Evolutionary conservation across 345 rosid species (phyloP), one percentile per base, ranked within the genome.

Genomic region (Abelmoschus esculentus): DNA sequence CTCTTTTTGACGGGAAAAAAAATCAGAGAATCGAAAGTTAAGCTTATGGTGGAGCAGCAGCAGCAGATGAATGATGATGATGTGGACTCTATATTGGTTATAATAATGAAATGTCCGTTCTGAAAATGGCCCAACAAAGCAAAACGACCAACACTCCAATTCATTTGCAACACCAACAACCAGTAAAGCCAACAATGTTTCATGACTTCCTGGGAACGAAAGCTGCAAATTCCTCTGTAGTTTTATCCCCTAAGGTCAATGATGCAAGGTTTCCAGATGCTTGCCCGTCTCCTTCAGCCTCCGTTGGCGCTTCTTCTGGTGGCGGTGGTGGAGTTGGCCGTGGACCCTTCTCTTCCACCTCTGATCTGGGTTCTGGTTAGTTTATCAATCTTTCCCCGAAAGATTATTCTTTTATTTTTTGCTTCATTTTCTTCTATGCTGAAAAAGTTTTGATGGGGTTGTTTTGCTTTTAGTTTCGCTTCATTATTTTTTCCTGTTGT

Each of bases 191-290:
- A 7, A 81, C 92, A 74, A 83, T 85, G 88, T 87, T 93, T 50
- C 96, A 91, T 73, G 98, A 93, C 78, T 93, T 93, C 69, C 79
- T 93, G 70, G 96, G 98, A 71, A 76, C 80, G 79, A 93, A 87
- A 78, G 46, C 75, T 49, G 14, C 79, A 7, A 74, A 82, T 77
- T 77, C 86, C 34, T 69, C 87, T 19, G 68, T 72, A 29, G 60
- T 74, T 78, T 84, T 76, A 65, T 72, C 78, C 67, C 10, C 85
- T 61, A 76, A 83, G 59, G 67, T 80, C 29, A 80, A 42, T 65
- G 74, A 47, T 59, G 78, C 61, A 70, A 73, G 75, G 69, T 63
- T 31, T 60, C 18, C 81, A 13, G 80, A 73, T 70, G 80, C 79
- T 58, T 79, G 86, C 11, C 83, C 78, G 15, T 79, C 89, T 0